phyloP scores from a whole-genome alignment of 257 asterid species.

The Jasminum sambac region DNA sequence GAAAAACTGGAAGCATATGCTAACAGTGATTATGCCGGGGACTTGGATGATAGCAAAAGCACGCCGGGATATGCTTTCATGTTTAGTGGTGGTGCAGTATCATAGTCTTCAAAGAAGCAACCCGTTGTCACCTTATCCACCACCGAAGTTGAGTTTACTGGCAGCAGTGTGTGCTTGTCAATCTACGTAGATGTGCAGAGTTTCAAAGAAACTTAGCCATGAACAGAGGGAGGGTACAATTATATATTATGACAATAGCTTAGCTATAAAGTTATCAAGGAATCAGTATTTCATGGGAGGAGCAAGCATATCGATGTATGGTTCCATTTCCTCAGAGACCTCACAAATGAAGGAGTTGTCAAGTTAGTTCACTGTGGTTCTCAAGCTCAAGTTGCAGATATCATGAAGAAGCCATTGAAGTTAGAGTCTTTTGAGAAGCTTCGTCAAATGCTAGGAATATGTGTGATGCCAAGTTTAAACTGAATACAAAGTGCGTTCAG shows the following conservation, averaged over 20 bases:
- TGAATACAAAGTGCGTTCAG: slow-evolving; percentile 14
- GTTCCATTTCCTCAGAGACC: neutral
- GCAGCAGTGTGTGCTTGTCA: neutral
- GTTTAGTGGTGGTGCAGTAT: neutral
- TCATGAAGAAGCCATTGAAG: neutral
- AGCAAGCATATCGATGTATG: neutral
- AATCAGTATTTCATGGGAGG: neutral
- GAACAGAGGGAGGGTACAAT: neutral
- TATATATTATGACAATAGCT: no score
- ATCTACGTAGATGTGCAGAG: neutral
- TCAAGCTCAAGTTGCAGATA: neutral
- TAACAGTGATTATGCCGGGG: neutral
- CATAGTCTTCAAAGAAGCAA: neutral
- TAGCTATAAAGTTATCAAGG: neutral
- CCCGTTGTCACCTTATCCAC: neutral
- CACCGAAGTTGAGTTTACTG: neutral
- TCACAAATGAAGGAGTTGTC: neutral
- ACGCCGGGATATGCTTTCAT: neutral
- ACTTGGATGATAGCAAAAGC: neutral
- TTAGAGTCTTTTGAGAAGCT: neutral
- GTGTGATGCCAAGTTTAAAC: neutral
- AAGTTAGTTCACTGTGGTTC: neutral
- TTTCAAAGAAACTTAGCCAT: neutral
- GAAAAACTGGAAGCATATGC: neutral
- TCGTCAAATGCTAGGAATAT: neutral